These are phyloP conservation scores for Cercospora citrullina DNA, from an alignment of 2,329 filamentous ascomycete genomes.

Conservation along the genomic window DNA sequence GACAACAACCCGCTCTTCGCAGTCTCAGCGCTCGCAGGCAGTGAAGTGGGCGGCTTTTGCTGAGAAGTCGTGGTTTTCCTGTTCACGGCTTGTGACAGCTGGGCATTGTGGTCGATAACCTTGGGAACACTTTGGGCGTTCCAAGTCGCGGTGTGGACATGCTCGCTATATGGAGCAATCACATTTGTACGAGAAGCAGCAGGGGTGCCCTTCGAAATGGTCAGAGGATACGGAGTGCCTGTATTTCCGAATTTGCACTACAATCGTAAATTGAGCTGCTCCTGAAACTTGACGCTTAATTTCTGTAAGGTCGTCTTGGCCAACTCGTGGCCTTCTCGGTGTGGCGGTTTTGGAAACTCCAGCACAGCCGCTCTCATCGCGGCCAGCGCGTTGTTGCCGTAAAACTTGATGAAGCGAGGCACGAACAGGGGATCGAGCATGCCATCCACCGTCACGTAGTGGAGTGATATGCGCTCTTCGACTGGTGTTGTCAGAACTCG, in stretches of 20 bases:
- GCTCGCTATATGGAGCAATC: neutral
- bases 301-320: constrained; percentile 9
- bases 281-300: constrained; percentile 6
- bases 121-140: neutral
- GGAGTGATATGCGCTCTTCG: constrained; percentile 49
- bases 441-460: constrained; percentile 53
- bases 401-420: constrained; percentile 75
- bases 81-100: neutral
- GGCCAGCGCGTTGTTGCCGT: constrained; percentile 18
- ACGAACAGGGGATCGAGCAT: constrained; percentile 62
- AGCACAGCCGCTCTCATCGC: constrained; percentile 12
- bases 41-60: neutral
- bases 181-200: neutral
- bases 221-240: neutral
- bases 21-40: neutral
- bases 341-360: constrained; percentile 14
- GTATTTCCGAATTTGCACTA: constrained; percentile 6
- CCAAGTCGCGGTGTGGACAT: neutral
- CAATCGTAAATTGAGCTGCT: constrained; percentile 11
- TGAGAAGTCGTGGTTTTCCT: neutral
- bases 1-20: neutral
- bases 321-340: constrained; percentile 16
- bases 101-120: neutral
- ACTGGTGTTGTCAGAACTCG: constrained; percentile 74
- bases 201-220: neutral